phyloP scores from a whole-genome alignment of 176 grass and related monocot genomes.

The Dendrocalamus sinicus region DNA sequence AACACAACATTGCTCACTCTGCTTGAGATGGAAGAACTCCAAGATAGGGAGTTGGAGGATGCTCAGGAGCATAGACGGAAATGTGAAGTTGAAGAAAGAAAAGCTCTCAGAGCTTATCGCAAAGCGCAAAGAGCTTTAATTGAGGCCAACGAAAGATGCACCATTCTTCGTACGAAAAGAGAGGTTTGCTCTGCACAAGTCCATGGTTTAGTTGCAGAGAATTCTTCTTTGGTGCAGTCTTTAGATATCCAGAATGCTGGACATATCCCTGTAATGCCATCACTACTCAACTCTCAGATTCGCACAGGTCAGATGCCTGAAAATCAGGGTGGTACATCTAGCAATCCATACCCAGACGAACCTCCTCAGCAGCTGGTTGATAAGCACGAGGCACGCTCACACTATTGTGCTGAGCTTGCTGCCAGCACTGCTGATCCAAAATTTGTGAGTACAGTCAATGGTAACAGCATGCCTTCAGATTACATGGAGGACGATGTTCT shows the following conservation, averaged over 20 bases:
- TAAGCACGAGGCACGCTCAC: conserved; percentile 56
- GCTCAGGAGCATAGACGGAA: conserved; percentile 75
- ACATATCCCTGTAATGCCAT: conserved; percentile 52
- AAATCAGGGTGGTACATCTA: conserved; percentile 53
- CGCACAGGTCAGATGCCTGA: conserved; percentile 49
- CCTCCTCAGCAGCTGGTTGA: conserved; percentile 54
- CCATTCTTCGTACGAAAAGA: conserved; percentile 74
- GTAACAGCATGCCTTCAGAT: conserved; percentile 50
- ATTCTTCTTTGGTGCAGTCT: conserved; percentile 51
- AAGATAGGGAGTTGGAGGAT: conserved; percentile 85
- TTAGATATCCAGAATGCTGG: conserved; percentile 53
- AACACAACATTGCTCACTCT: conserved; percentile 65
- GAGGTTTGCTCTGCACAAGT: conserved; percentile 69
- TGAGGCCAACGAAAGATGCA: conserved; percentile 87
- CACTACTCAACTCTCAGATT: conserved; percentile 45
- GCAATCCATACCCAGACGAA: conserved; percentile 46
- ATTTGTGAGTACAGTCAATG: conserved; percentile 49
- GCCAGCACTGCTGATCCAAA: conserved; percentile 52
- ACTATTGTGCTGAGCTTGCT: conserved; percentile 52
- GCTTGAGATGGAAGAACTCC: conserved; percentile 77
- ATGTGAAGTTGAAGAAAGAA: conserved; percentile 88
- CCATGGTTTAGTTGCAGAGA: conserved; percentile 66
- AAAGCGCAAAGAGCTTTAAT: conserved; percentile 85
- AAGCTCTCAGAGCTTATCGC: conserved; percentile 84
- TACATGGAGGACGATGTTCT: conserved; percentile 59